These are phyloP conservation scores for Pseudogymnoascus sp. DNA, from an alignment of 2,329 filamentous ascomycete species.

Conservation along the genomic window DNA sequence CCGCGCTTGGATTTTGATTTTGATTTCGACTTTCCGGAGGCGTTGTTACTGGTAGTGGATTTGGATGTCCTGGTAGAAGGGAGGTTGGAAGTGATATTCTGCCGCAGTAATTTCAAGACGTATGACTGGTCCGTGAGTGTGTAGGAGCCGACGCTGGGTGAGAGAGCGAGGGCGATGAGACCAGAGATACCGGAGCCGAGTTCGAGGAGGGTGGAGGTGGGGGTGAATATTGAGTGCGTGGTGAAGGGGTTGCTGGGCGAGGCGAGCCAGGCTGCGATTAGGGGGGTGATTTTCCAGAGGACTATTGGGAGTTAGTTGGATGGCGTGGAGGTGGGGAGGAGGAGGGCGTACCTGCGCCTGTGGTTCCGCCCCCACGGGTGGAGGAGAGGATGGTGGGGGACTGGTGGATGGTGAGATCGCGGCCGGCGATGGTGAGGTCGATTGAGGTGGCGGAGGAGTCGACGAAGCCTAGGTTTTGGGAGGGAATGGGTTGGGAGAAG, in stretches of 20 bases:
- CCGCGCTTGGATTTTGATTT: constrained; percentile 20
- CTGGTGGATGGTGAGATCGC: constrained; percentile 71
- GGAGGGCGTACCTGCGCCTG: constrained; percentile 51
- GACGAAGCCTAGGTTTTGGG: constrained; percentile 76
- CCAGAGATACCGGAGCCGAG: constrained; percentile 84
- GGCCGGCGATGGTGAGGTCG: constrained; percentile 58
- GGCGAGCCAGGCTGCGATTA: constrained; percentile 73
- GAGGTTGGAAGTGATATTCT: constrained; percentile 63
- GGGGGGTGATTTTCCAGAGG: constrained; percentile 83
- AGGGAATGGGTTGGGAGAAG: constrained; percentile 68
- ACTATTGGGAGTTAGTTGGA: constrained; percentile 40
- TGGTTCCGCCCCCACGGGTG: constrained; percentile 63
- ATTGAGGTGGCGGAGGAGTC: constrained; percentile 60
- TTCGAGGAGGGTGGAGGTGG: constrained; percentile 60
- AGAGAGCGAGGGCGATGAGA: constrained; percentile 64
- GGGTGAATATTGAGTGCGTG: constrained; percentile 42
- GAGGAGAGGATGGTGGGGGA: constrained; percentile 77
- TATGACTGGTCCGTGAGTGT: constrained; percentile 85
- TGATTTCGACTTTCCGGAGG: neutral
- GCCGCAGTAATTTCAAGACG: constrained; percentile 65
- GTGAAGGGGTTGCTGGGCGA: constrained; percentile 57
- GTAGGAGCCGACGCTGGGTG: constrained; percentile 52
- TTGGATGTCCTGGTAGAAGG: constrained; percentile 19
- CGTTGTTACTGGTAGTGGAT: constrained; percentile 13
- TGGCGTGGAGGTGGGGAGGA: constrained; percentile 10